Evolutionary conservation across 371 early-diverging fungal genomes (phyloP), one percentile per base, ranked within the genome.

Genomic region (Zychaea mexicana): DNA sequence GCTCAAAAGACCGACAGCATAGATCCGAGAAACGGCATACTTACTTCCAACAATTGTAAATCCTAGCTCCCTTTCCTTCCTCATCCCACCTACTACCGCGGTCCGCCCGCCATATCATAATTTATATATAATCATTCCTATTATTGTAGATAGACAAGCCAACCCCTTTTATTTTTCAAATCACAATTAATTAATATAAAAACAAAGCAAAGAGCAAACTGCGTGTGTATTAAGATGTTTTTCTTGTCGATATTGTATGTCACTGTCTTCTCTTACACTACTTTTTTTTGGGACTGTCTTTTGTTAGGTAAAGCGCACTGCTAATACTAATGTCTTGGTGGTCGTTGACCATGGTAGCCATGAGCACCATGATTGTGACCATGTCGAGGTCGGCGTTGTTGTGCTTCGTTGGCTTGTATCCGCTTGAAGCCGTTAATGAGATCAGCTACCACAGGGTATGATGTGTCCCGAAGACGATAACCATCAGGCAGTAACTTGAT

Each of bases 361-460:
- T 55, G 56, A 9, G 13, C 49, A 24, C 9, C 19, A 57, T 32
- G 57, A 38, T 24, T 19, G 13, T 57, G 57, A 57, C 30, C 19
- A 28, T 58, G 59, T 13, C 45, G 59, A 2, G 30, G 58, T 39
- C 56, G 63, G 52, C 63, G 61, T 52, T 64, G 57, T 22, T 62
- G 62, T 15, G 69, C 66, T 26, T 72, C 64, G 13, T 61, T 60
- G 22, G 63, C 54, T 52, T 72, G 73, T 26, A 72, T 36, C 36
- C 73, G 71, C 49, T 91, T 91, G 69, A 91, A 90, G 2, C 90
- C 91, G 62, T 88, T 87, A 31, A 90, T 88, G 52, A 91, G 66
- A 24, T 79, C 84, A 38, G 66, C 75, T 13, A 89, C 81, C 60
- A 76, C 77, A 27, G 88, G 83, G 62, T 88, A 89, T 10, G 79